These are phyloP conservation scores for Alternaria alternata DNA, from an alignment of 2,329 filamentous ascomycete species.

Conservation along the genomic window DNA sequence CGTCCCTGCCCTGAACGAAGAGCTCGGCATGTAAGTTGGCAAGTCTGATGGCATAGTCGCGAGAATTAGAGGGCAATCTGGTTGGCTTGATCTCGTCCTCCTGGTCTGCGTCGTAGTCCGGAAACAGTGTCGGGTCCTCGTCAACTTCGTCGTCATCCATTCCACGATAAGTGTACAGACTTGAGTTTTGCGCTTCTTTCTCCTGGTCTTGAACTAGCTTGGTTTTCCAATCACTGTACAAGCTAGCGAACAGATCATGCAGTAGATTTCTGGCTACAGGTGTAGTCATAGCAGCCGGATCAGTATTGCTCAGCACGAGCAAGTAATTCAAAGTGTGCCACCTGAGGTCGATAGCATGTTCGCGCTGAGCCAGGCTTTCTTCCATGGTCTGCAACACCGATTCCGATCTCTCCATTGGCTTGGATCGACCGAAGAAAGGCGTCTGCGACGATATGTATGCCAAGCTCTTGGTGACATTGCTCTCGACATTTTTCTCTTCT, in stretches of 20 bases:
- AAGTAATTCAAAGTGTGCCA: constrained; percentile 48
- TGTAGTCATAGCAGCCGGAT: constrained; percentile 23
- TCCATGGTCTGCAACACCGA: constrained; percentile 28
- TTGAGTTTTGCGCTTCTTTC: constrained; percentile 75
- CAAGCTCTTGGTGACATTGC: constrained; percentile 27
- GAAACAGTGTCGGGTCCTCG: constrained; percentile 83
- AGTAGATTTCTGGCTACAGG: constrained; percentile 55
- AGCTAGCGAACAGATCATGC: constrained; percentile 72
- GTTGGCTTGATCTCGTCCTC: constrained; percentile 36
- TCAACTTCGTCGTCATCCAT: constrained; percentile 79
- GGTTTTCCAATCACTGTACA: constrained; percentile 82
- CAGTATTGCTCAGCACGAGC: constrained; percentile 34
- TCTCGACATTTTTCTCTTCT: constrained; percentile 23
- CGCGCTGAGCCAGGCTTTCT: constrained; percentile 26
- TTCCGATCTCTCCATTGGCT: constrained; percentile 24
- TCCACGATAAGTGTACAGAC: constrained; percentile 84
- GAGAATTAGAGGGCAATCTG: constrained; percentile 29
- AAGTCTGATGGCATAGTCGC: constrained; percentile 45
- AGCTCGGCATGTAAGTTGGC: constrained; percentile 46
- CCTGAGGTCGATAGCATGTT: constrained; percentile 41
- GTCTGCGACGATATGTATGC: constrained; percentile 39
- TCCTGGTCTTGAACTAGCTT: constrained; percentile 79
- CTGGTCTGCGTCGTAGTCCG: constrained; percentile 70
- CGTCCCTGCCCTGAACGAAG: constrained; percentile 31
- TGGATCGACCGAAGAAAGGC: constrained; percentile 43